phyloP scores from a whole-genome alignment of 1,139 yeast species.

The Diutina sp. region DNA sequence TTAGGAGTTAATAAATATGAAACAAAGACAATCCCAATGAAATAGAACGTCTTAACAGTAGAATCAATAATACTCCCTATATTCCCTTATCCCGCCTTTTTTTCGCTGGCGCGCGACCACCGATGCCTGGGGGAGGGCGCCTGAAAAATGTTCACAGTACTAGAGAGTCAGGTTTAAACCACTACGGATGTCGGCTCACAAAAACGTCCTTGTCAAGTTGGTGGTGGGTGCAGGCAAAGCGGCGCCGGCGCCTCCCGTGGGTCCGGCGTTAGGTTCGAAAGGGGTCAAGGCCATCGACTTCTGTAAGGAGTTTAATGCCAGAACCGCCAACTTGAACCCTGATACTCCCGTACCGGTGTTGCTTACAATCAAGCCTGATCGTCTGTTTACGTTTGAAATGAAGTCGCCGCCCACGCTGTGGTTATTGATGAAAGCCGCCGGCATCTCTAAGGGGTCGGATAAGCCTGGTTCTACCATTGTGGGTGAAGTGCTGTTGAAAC shows the following conservation, averaged over 20 bases:
- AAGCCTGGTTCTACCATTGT: conserved; percentile 33
- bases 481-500: conserved; percentile 75
- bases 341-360: conserved; percentile 86
- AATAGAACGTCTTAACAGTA: no score
- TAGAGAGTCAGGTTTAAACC: neutral
- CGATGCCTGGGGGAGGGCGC: no score
- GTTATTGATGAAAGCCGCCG: conserved; percentile 74
- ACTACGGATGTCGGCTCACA: conserved; percentile 8
- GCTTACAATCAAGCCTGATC: conserved; percentile 81
- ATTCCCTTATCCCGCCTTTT: no score
- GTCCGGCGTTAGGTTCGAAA: conserved; percentile 97
- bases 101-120: no score
- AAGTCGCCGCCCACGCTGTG: conserved; percentile 91
- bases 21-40: neutral
- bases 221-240: conserved; percentile 99
- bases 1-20: no score
- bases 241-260: conserved; percentile 98
- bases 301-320: conserved; percentile 95
- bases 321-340: conserved; percentile 76
- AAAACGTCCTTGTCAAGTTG: conserved; percentile 60
- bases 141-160: neutral
- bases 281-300: conserved; percentile 98
- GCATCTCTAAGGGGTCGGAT: conserved; percentile 69
- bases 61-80: no score
- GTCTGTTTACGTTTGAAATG: conserved; percentile 76